These are phyloP conservation scores for Ophiostoma novo-ulmi DNA, from an alignment of 2,329 filamentous ascomycete genomes.

Conservation along the genomic window DNA sequence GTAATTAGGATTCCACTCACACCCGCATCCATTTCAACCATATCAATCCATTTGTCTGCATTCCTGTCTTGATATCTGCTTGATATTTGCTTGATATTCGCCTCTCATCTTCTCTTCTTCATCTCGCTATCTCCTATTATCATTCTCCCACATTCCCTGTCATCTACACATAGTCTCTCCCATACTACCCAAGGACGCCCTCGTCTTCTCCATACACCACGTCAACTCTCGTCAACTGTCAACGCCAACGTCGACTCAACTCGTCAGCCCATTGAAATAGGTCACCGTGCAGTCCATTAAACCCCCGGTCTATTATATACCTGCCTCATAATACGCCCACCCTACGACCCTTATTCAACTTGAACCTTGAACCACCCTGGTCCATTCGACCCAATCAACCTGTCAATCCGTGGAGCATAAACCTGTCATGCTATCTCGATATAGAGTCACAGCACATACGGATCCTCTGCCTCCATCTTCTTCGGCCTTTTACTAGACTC, in stretches of 20 bases:
- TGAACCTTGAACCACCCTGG: neutral
- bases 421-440: neutral
- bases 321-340: neutral
- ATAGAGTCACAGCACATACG: neutral
- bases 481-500: neutral
- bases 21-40: slow-evolving; percentile 12
- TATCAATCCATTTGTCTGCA: slow-evolving; percentile 12
- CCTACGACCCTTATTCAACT: neutral
- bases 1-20: slow-evolving; percentile 21
- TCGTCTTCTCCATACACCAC: neutral
- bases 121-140: neutral
- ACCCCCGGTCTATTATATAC: neutral
- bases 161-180: neutral
- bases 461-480: neutral
- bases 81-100: neutral
- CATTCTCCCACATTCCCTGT: neutral
- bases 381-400: neutral
- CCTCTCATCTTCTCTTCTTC: neutral
- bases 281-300: neutral
- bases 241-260: neutral
- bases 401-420: neutral
- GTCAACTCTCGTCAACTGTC: neutral
- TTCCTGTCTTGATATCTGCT: neutral
- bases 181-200: neutral
- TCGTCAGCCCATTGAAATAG: neutral